Percentiles rank a stretch among this genome's conserved stretches.
phyloP scores from a whole-genome alignment of 495 filamentous ascomycete genomes.

The Aspergillus hancockii region DNA sequence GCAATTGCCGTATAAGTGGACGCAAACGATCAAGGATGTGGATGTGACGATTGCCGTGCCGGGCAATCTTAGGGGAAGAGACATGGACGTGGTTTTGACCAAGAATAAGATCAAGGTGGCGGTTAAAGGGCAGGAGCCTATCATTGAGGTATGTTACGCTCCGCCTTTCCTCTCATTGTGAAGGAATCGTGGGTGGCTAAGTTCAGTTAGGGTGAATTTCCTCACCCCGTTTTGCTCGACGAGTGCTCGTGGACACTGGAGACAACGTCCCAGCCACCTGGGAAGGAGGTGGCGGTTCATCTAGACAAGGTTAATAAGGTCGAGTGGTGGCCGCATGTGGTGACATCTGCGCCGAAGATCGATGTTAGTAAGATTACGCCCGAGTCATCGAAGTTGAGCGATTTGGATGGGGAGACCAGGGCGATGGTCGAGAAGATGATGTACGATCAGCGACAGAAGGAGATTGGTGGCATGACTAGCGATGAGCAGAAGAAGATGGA shows the following conservation, averaged over 20 bases:
- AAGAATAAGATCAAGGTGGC: constrained; percentile 77
- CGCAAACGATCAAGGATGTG: constrained; percentile 88
- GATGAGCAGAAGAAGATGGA: constrained; percentile 94
- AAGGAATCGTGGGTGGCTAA: constrained; percentile 3
- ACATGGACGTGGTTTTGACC: constrained; percentile 80
- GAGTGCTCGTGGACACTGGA: constrained; percentile 95
- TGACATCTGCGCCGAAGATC: constrained; percentile 76
- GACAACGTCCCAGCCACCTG: constrained; percentile 55
- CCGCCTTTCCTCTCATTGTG: neutral
- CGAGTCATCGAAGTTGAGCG: constrained; percentile 84
- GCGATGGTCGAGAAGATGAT: constrained; percentile 99
- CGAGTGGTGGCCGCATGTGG: constrained; percentile 96
- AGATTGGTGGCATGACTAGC: constrained; percentile 80
- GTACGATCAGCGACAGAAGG: constrained; percentile 98
- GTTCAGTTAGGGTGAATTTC: constrained; percentile 71
- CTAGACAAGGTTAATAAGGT: constrained; percentile 96
- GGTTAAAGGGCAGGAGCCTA: constrained; percentile 82
- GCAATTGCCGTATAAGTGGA: constrained; percentile 95
- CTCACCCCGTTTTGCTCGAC: constrained; percentile 75
- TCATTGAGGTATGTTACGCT: constrained; percentile 70
- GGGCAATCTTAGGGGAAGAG: constrained; percentile 77
- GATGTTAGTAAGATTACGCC: constrained; percentile 94
- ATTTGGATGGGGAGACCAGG: constrained; percentile 93
- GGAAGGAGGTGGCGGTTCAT: constrained; percentile 82
- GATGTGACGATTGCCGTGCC: constrained; percentile 78